phyloP scores from a whole-genome alignment of 805 yeast genomes.

The Kazachstania africana region DNA sequence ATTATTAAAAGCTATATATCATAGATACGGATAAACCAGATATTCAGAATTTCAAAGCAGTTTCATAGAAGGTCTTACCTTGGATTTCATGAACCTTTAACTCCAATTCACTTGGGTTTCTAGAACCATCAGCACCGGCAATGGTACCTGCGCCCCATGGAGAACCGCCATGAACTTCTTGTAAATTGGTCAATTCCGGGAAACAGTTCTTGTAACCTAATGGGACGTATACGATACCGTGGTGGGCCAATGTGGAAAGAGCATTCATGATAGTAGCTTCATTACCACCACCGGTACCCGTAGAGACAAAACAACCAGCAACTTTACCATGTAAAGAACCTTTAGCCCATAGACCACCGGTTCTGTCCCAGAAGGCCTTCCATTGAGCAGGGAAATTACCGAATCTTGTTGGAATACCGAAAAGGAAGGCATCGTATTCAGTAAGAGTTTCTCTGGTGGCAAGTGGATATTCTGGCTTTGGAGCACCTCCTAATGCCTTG shows the following conservation, averaged over 20 bases:
- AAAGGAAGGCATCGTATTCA: conserved; percentile 67
- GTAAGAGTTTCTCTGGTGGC: conserved; percentile 48
- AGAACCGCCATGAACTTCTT: conserved; percentile 67
- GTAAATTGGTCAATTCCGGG: conserved; percentile 40
- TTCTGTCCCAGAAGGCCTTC: conserved; percentile 63
- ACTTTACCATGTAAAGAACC: conserved; percentile 67
- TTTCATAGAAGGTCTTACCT: conserved; percentile 52
- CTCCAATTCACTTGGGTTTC: conserved; percentile 54
- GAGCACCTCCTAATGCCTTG: conserved; percentile 47
- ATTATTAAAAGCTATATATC: no score
- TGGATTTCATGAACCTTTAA: conserved; percentile 50
- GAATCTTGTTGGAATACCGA: conserved; percentile 80
- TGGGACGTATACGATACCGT: conserved; percentile 72
- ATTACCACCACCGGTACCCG: conserved; percentile 81
- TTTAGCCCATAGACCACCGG: conserved; percentile 69
- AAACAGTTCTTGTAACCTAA: conserved; percentile 56
- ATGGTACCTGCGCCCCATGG: conserved; percentile 81
- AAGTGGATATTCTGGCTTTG: conserved; percentile 51
- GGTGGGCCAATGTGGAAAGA: conserved; percentile 58
- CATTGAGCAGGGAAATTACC: conserved; percentile 76
- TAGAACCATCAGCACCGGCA: conserved; percentile 70
- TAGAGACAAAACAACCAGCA: conserved; percentile 60
- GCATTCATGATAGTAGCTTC: conserved; percentile 59
- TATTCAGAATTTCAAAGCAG: conserved; percentile 23
- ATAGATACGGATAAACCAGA: neutral